A percentile compares a stretch with the other conserved stretches of the same genome.
Conservation (phyloP, 768 basidiomycete species). For the Tricholoma bakamatsutake region DNA sequence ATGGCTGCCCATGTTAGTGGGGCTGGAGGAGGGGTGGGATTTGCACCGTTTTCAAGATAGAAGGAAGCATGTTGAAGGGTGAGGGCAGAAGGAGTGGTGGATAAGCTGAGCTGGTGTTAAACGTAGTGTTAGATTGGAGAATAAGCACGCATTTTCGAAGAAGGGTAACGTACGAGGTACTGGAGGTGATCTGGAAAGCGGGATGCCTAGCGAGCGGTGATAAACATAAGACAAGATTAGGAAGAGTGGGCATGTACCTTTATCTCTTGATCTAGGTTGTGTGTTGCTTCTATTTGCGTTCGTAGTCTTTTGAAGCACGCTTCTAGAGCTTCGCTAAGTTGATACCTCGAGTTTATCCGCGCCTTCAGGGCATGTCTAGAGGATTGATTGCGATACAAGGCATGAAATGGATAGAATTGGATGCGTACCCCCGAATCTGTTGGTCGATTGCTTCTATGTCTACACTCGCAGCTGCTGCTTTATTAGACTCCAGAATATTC, state of each 20-base stretch:
- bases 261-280: slow-evolving; percentile 62
- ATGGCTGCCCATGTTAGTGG: slow-evolving; percentile 74
- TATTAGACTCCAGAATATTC: slow-evolving; percentile 53
- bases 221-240: neutral
- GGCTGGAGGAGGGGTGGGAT: slow-evolving; percentile 36
- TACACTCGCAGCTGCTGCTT: slow-evolving; percentile 45
- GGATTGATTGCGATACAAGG: neutral
- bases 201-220: slow-evolving; percentile 37
- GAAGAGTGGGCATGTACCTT: slow-evolving; percentile 33
- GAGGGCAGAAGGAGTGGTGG: slow-evolving; percentile 40
- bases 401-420: neutral
- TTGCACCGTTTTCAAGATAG: slow-evolving; percentile 41
- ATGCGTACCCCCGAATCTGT: slow-evolving; percentile 52
- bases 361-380: slow-evolving; percentile 61
- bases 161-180: slow-evolving; percentile 47
- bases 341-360: slow-evolving; percentile 58
- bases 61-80: slow-evolving; percentile 50
- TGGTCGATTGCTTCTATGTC: slow-evolving; percentile 52
- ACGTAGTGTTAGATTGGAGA: neutral
- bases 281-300: slow-evolving; percentile 37
- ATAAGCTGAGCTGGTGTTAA: slow-evolving; percentile 45
- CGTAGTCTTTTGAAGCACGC: slow-evolving; percentile 48
- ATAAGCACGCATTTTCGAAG: neutral
- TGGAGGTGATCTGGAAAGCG: slow-evolving; percentile 69
- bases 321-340: slow-evolving; percentile 54